These are phyloP conservation scores for Silene conica DNA, from an alignment of 148 eudicot species.

Conservation along the genomic window DNA sequence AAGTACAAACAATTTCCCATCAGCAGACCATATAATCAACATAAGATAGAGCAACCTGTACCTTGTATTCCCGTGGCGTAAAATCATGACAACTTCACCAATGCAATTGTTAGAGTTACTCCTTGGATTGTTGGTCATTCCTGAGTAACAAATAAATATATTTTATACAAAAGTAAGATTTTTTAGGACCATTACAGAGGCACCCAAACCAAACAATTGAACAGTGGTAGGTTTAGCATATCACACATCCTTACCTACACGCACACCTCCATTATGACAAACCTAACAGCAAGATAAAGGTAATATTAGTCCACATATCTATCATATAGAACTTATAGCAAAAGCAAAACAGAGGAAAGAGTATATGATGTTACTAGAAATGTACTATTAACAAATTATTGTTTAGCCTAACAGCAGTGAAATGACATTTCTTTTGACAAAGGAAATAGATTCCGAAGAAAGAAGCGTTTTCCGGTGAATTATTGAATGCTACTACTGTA, in stretches of 20 bases:
- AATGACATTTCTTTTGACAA: too few species aligned
- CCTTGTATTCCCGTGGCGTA: constrained; percentile 40
- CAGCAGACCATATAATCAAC: neutral
- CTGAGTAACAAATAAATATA: constrained; percentile 26
- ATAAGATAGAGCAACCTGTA: constrained; percentile 21
- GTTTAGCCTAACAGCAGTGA: too few species aligned
- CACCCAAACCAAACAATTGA: constrained; percentile 4
- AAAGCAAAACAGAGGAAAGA: neutral
- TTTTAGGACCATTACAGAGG: neutral
- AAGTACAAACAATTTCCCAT: neutral
- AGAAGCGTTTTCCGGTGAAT: neutral
- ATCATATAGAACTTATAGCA: neutral
- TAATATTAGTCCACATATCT: constrained; percentile 30
- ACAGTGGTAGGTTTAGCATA: neutral
- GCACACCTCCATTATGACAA: constrained; percentile 47
- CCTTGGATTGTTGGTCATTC: constrained; percentile 32
- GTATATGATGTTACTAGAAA: too few species aligned
- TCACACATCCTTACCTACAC: constrained; percentile 40
- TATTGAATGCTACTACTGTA: too few species aligned
- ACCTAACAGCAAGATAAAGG: constrained; percentile 33
- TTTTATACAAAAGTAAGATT: constrained; percentile 14
- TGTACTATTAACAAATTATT: too few species aligned
- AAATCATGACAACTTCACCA: constrained; percentile 65
- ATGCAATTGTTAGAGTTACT: constrained; percentile 52
- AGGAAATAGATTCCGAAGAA: neutral